phyloP scores from a whole-genome alignment of 345 rosid genomes.

The Pistacia integerrima region DNA sequence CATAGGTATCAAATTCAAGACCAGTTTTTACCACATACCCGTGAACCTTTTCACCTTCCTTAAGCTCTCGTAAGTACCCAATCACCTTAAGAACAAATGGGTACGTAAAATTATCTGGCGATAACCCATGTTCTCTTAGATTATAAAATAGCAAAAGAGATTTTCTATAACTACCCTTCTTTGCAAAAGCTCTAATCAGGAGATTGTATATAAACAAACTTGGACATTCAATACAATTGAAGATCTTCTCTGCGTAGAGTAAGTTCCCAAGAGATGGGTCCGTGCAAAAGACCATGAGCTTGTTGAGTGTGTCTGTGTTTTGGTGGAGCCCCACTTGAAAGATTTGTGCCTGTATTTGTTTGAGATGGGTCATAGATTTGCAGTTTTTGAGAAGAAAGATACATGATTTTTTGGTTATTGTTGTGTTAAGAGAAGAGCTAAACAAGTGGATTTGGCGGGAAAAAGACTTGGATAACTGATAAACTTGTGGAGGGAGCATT shows the following conservation, averaged over 20 bases:
- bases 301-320: slow-evolving; percentile 1
- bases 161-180: background rate
- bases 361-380: slow-evolving; percentile 13
- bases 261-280: background rate
- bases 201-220: background rate
- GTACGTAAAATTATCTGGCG: slow-evolving; percentile 13
- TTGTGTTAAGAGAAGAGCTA: background rate
- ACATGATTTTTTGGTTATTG: slow-evolving; percentile 1
- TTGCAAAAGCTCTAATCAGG: slow-evolving; percentile 9
- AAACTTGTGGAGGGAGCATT: background rate
- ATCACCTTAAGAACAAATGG: slow-evolving; percentile 8
- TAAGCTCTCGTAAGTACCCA: slow-evolving; percentile 2
- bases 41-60: slow-evolving; percentile 12
- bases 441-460: background rate
- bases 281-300: slow-evolving; percentile 16
- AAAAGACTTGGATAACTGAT: background rate
- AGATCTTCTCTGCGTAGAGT: slow-evolving; percentile 3
- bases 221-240: background rate
- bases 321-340: slow-evolving; percentile 15
- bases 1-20: slow-evolving; percentile 6
- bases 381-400: slow-evolving; percentile 14
- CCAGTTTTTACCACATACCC: slow-evolving; percentile 10
- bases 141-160: background rate
- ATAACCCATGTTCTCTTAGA: background rate
- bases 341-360: slow-evolving; percentile 14